Evolutionary conservation across 805 yeast genomes (phyloP).

Genomic region (Metschnikowia proteae): DNA sequence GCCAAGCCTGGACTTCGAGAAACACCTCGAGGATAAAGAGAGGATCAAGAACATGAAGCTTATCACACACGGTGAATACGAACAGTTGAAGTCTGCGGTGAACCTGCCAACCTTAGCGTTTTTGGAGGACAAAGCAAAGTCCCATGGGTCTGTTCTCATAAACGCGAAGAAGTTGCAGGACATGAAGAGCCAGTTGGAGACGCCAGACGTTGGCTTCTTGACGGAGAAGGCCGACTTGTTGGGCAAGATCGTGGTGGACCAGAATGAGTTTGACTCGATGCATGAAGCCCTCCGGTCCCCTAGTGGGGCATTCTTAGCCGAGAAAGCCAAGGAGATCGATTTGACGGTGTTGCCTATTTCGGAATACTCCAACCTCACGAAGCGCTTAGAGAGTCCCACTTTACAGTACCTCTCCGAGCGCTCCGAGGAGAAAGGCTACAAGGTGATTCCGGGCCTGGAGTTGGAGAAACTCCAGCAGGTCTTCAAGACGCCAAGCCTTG

Average conservation of each 20-base stretch:
- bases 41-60: constrained; percentile 26
- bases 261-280: constrained; percentile 12
- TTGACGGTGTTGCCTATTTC: constrained; percentile 8
- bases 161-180: constrained; percentile 10
- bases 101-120: constrained; percentile 14
- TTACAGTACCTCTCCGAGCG: constrained; percentile 11
- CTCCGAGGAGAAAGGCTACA: constrained; percentile 4
- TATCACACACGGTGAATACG: constrained; percentile 18
- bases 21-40: constrained; percentile 27
- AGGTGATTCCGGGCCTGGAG: constrained; percentile 5
- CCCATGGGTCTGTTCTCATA: constrained; percentile 13
- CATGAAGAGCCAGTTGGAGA: constrained; percentile 16
- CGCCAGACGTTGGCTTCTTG: constrained; percentile 16
- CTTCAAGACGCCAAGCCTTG: constrained; percentile 8
- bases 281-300: constrained; percentile 7
- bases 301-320: constrained; percentile 5
- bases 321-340: constrained; percentile 8
- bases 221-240: constrained; percentile 10
- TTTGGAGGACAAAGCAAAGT: constrained; percentile 16
- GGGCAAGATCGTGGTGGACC: constrained; percentile 8
- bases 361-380: constrained; percentile 9
- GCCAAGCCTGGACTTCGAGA: constrained; percentile 17
- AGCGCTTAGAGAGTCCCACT: constrained; percentile 9
- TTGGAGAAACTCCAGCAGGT: constrained; percentile 1
- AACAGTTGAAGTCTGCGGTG: constrained; percentile 10